Evolutionary conservation across 345 rosid genomes (phyloP), one percentile per base, ranked within the genome.

Genomic region (Triadica sebifera): DNA sequence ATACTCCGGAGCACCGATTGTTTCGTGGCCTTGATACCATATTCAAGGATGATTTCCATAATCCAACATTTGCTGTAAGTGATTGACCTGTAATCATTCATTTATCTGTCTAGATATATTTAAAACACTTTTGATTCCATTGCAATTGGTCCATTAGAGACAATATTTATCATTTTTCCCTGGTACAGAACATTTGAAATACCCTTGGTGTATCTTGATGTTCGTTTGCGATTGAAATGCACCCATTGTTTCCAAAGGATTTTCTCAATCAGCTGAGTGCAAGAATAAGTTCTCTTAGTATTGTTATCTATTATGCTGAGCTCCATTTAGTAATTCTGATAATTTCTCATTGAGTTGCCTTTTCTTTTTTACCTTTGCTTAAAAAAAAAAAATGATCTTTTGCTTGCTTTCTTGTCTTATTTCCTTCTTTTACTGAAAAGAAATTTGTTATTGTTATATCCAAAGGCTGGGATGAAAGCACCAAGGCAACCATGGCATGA

Each of bases 401-500:
- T 29, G 34, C 34, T 29, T 29, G 34, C 34, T 29, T 77, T 43
- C 39, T 72, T 22, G 15, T 41, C 37, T 75, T 67, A 37, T 69
- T 61, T 75, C 29, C 0, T 70, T 1, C 74, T 75, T 29, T 69
- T 25, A n/a, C 19, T 47, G 43, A 60, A 67, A 53, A 53, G 6
- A 0, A 53, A 53, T 47, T 65, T 50, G 38, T 59, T 16, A 70
- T 61, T 24, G 51, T 67, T 70, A 72, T 38, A 8, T 51, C 15
- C 70, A 46, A 77, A 93, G 98, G 81, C 79, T 75, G 89, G 83
- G 61, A 72, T 80, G 49, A 88, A 88, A 83, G 97, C 95, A 65
- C 97, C 97, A 62, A 90, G 98, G 81, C 91, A 94, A 79, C 97
- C 98, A 47, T 92, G 98, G 98, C 98, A 94, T 72, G 98, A 94